Percentiles rank a stretch among this genome's conserved stretches.
Evolutionary conservation across 225 moss, liverwort and hornwort genomes (phyloP).

Genomic region (Polytrichum formosum): DNA sequence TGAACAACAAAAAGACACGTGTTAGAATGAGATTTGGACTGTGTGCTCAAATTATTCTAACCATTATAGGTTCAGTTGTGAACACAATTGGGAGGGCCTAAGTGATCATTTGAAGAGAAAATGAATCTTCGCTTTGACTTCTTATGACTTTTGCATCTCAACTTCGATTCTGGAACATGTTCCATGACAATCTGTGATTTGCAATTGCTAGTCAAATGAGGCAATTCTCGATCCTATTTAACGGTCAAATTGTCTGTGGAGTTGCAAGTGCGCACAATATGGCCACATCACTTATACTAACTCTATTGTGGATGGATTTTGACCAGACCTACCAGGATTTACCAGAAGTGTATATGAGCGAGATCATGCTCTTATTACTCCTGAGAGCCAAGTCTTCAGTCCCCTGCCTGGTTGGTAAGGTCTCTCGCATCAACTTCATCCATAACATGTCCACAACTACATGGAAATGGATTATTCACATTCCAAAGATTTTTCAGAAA

Average conservation of each 20-base stretch:
- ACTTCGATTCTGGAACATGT: not conserved
- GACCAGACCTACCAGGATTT: conserved; percentile 87
- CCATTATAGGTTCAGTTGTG: no score
- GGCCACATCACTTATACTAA: not conserved
- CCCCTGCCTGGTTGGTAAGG: conserved; percentile 82
- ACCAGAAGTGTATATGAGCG: conserved; percentile 89
- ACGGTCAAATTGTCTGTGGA: not conserved
- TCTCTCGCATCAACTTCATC: not conserved
- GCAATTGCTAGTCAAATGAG: not conserved
- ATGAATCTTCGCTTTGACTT: no score
- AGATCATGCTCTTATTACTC: conserved; percentile 93
- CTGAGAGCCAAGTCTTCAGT: conserved; percentile 92
- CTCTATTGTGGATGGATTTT: not conserved
- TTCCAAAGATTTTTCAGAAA: no score
- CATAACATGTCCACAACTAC: not conserved
- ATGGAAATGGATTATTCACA: no score
- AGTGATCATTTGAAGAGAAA: no score
- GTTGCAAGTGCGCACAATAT: not conserved
- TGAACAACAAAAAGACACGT: no score
- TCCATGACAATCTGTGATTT: not conserved
- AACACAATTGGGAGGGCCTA: no score
- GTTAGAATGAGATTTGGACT: no score
- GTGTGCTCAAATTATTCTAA: no score
- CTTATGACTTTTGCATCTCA: no score
- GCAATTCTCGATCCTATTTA: not conserved